Evolutionary conservation across 345 rosid genomes (phyloP), one percentile per base, ranked within the genome.

Genomic region (Salix dunnii): DNA sequence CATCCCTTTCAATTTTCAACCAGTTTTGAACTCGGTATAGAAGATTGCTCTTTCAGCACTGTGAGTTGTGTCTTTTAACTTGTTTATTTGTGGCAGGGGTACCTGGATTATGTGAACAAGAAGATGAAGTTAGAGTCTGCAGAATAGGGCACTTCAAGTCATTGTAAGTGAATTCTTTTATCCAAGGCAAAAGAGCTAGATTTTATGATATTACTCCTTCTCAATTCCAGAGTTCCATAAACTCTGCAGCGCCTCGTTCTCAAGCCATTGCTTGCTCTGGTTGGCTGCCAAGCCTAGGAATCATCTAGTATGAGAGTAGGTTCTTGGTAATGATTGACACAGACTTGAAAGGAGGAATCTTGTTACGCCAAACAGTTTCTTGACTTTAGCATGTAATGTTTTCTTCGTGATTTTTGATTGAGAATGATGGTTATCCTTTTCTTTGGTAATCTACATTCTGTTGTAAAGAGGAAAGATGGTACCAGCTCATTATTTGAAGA

Each of bases 91-190:
- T 84, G 76, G 85, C 86, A 93, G 97, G 93, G 81, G 18, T 93
- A 93, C 79, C 81, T 95, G 70, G 97, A 93, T 84, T 81, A 78
- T 43, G 85, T 77, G 36, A 89, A 90, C 84, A 87, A 71, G 82
- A 85, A 79, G 77, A 18, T 80, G 74, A 86, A 77, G 31, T 36
- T 68, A 35, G 84, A 85, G 74, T n/a, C 74, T 36, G 35, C 46
- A 40, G 66, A 80, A 65, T 80, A 67, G 36, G 23, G 62, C 13
- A 4, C n/a, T 74, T 74, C 31, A 38, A 30, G 42, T 20, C 33
- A 38, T 18, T 53, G 73, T 2, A 51, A 65, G 71, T 78, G n/a
- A 36, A 9, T 36, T 5, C 28, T 51, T 33, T 3, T n/a, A 48
- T 63, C 62, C 12, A 2, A 31, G 27, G 28, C 13, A 35, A 13